phyloP scores from a whole-genome alignment of 1,284 basidiomycete species.

The Tylopilus sp. region DNA sequence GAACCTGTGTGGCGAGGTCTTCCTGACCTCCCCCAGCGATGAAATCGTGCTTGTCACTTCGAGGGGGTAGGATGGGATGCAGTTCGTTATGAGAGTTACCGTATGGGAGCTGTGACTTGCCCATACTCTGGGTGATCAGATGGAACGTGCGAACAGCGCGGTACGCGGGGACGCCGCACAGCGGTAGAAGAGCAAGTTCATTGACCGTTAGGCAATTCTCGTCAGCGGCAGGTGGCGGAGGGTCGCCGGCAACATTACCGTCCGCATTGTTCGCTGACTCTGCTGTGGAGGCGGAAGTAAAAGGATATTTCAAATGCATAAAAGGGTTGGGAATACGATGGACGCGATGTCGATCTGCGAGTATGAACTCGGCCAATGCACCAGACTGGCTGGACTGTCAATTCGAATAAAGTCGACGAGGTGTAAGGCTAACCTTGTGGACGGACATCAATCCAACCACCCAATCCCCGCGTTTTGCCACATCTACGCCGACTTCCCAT shows the following conservation, averaged over 20 bases:
- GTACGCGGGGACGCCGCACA: slow-evolving; percentile 73
- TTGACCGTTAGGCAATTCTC: slow-evolving; percentile 50
- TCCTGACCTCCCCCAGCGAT: slow-evolving; percentile 26
- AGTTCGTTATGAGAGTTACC: slow-evolving; percentile 29
- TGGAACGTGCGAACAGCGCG: slow-evolving; percentile 66
- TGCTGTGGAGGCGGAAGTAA: slow-evolving; percentile 5
- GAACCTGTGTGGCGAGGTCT: slow-evolving; percentile 3
- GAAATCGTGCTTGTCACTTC: slow-evolving; percentile 28
- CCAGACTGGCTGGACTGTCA: slow-evolving; percentile 53
- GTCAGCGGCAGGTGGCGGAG: slow-evolving; percentile 6
- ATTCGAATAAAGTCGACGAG: slow-evolving; percentile 9
- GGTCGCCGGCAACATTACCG: slow-evolving; percentile 10
- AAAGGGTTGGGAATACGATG: slow-evolving; percentile 64
- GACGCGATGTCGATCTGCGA: slow-evolving; percentile 74
- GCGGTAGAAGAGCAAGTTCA: slow-evolving; percentile 74
- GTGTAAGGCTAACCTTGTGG: slow-evolving; percentile 56
- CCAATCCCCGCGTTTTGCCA: slow-evolving; percentile 73
- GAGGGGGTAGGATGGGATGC: slow-evolving; percentile 26
- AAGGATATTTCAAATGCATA: slow-evolving; percentile 20
- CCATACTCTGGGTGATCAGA: slow-evolving; percentile 31
- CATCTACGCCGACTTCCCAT: slow-evolving; percentile 68
- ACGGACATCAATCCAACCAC: slow-evolving; percentile 75
- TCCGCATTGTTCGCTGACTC: slow-evolving; percentile 9
- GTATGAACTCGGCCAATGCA: slow-evolving; percentile 78
- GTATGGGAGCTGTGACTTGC: slow-evolving; percentile 24